Percentiles rank a stretch among this genome's conserved stretches.
Conservation (phyloP, 2,329 filamentous ascomycete species). For the Fusarium kyushuense region DNA sequence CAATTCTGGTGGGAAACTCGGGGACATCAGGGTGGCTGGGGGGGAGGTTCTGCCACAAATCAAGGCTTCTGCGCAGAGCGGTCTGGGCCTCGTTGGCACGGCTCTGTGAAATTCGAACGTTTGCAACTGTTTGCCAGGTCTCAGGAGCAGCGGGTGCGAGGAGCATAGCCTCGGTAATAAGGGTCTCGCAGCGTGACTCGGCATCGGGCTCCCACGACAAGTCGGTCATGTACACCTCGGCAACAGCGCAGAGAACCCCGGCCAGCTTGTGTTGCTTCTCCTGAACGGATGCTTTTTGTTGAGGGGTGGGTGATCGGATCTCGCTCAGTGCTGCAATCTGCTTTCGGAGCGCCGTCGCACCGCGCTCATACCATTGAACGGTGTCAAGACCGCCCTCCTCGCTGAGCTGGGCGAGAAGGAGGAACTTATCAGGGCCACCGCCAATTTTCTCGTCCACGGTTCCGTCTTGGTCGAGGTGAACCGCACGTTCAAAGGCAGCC, state of each 20-base stretch:
- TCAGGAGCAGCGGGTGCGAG: conserved; percentile 85
- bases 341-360: conserved; percentile 77
- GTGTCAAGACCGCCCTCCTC: conserved; percentile 75
- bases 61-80: conserved; percentile 82
- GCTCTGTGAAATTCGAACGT: conserved; percentile 89
- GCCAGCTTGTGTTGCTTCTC: conserved; percentile 85
- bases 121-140: conserved; percentile 95
- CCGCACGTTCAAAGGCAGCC: conserved; percentile 77
- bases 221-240: conserved; percentile 99
- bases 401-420: conserved; percentile 93
- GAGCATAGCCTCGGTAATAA: conserved; percentile 90
- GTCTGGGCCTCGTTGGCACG: conserved; percentile 82
- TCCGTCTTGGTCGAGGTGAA: conserved; percentile 81
- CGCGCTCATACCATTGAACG: conserved; percentile 75
- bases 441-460: conserved; percentile 75
- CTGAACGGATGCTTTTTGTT: conserved; percentile 61
- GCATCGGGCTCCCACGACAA: conserved; percentile 92
- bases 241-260: conserved; percentile 91
- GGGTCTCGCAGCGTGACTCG: conserved; percentile 85
- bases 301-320: conserved; percentile 52
- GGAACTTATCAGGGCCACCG: conserved; percentile 91
- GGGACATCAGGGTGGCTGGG: conserved; percentile 79
- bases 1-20: conserved; percentile 87
- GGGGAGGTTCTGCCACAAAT: conserved; percentile 83
- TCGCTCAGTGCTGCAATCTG: conserved; percentile 75